A percentile compares a stretch with the other conserved stretches of the same genome.
Conservation (phyloP, 148 eudicot species). For the Arctostaphylos glauca region DNA sequence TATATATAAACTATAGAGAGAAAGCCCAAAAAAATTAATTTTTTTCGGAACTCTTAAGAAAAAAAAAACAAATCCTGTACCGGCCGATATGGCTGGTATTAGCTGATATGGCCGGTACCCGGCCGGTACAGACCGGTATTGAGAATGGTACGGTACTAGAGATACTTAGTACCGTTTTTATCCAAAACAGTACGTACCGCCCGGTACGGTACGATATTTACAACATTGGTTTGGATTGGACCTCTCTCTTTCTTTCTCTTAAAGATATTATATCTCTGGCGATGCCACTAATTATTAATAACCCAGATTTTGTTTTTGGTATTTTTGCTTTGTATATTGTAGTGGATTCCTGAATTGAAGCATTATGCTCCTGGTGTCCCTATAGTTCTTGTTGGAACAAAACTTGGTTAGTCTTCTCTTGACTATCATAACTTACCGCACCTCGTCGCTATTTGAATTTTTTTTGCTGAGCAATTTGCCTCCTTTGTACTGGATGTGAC, state of each 20-base stretch:
- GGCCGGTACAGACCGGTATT: too few species aligned
- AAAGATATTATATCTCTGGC: neutral
- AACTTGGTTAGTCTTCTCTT: conserved; percentile 68
- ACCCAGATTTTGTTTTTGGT: neutral
- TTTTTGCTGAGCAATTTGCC: neutral
- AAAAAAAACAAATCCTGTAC: too few species aligned
- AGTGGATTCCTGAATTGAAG: conserved; percentile 99
- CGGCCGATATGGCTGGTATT: too few species aligned
- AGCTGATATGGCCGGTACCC: too few species aligned
- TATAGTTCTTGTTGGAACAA: conserved; percentile 95
- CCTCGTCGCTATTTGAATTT: neutral
- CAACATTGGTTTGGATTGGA: too few species aligned
- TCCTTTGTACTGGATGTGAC: neutral
- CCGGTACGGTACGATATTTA: too few species aligned
- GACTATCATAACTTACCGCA: neutral
- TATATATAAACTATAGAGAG: too few species aligned
- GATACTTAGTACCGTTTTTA: too few species aligned
- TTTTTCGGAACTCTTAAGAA: too few species aligned
- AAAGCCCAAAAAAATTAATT: too few species aligned
- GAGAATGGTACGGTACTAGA: too few species aligned
- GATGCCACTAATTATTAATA: neutral
- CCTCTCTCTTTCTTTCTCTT: neutral
- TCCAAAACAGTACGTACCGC: too few species aligned
- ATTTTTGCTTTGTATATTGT: conserved; percentile 22
- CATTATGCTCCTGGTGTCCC: conserved; percentile 99